Evolutionary conservation across 306 rosid species (phyloP).

Genomic region (Cicer bijugum): DNA sequence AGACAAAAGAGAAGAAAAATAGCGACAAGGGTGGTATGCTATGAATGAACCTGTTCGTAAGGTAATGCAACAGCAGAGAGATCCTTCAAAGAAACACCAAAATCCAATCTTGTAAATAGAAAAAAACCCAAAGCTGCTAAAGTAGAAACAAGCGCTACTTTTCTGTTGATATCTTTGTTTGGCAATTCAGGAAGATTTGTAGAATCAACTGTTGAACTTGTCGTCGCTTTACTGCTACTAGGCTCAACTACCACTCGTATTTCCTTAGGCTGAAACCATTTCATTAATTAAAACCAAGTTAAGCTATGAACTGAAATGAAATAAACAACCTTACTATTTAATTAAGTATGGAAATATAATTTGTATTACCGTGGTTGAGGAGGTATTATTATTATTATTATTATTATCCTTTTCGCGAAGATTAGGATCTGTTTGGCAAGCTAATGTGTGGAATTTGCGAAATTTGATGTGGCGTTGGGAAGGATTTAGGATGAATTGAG

Average conservation of each 20-base stretch:
- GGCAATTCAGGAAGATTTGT: slow-evolving; percentile 57
- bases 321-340: not conserved
- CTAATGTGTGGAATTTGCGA: slow-evolving; percentile 54
- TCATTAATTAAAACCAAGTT: not conserved
- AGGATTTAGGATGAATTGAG: slow-evolving; percentile 37
- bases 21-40: not conserved
- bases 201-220: slow-evolving; percentile 46
- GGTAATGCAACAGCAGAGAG: slow-evolving; percentile 83
- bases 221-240: slow-evolving; percentile 34
- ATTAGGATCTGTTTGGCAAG: slow-evolving; percentile 66
- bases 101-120: slow-evolving; percentile 69
- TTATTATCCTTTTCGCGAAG: slow-evolving; percentile 42
- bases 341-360: not conserved
- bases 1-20: not conserved
- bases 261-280: slow-evolving; percentile 49
- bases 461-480: slow-evolving; percentile 29
- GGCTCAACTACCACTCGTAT: slow-evolving; percentile 51
- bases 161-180: slow-evolving; percentile 62
- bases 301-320: not conserved
- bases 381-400: not conserved
- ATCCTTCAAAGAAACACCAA: slow-evolving; percentile 95
- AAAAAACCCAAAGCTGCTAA: slow-evolving; percentile 82
- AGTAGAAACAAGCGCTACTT: slow-evolving; percentile 65
- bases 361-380: slow-evolving; percentile 42
- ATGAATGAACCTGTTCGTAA: slow-evolving; percentile 70